Evolutionary conservation across 768 basidiomycete species (phyloP), one percentile per base, ranked within the genome.

Genomic region (Rossbeevera mucosa): DNA sequence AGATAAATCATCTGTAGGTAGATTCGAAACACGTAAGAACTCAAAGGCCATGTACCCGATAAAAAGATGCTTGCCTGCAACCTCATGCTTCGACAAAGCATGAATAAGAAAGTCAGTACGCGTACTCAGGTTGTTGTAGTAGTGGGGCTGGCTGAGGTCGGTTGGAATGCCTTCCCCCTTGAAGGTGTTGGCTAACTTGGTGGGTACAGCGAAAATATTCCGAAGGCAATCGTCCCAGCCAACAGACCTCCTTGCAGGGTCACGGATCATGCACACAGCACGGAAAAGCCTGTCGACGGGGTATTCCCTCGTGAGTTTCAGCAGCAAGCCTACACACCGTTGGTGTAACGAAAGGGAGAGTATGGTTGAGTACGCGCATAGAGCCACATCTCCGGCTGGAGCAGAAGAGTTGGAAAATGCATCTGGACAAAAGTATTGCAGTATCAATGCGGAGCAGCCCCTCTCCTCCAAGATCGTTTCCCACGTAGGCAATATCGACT

Each of bases 151-250:
- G 61, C 82, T 77, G 42, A 96, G 69, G 16, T 57, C 63, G 16
- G 60, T 53, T 1, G 86, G 86, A 2, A 78, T 60, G 4, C 59
- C 61, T 43, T 72, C 71, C 20, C 71, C 73, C 25, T 73, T 78
- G 29, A 83, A 65, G 2, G 80, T 78, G 69, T 97, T 96, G 21
- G 88, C 85, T 7, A 88, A 81, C 67, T 83, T 91, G n/a, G 74
- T 73, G 29, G 94, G 92, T 7, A 94, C 69, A 14, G 80, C 74
- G 46, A 84, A 74, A 2, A 85, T 48, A 52, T 80, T 77, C 28
- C 80, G 80, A 21, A 94, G 80, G 57, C 78, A 82, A 58, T 92
- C 86, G 57, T 90, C 87, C 94, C 94, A 96, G 42, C 63, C 60
- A 20, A 78, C 59, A 28, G 65, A 69, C 36, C 64, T 65, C 52